phyloP scores from a whole-genome alignment of 1,139 yeast genomes.

The Eremothecium gossypii region DNA sequence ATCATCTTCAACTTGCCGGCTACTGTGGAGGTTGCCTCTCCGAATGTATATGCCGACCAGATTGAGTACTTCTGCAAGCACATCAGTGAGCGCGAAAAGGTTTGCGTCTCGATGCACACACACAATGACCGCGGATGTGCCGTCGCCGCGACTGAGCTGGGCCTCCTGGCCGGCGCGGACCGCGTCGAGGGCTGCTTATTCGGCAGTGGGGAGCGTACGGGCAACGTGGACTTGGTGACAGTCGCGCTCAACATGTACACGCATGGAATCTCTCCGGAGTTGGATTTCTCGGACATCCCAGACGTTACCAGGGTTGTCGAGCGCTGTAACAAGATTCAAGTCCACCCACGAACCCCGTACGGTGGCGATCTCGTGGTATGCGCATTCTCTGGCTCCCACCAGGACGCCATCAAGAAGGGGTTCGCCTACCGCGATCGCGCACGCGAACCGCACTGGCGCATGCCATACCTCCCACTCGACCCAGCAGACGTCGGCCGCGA shows the following conservation, averaged over 20 bases:
- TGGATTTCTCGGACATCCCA: slow-evolving; percentile 80
- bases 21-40: slow-evolving; percentile 93
- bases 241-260: slow-evolving; percentile 89
- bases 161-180: slow-evolving; percentile 92
- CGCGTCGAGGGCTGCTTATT: slow-evolving; percentile 96
- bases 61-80: slow-evolving; percentile 79
- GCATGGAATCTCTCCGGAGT: slow-evolving; percentile 78
- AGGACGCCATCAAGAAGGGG: slow-evolving; percentile 97
- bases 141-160: slow-evolving; percentile 94
- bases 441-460: slow-evolving; percentile 50
- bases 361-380: slow-evolving; percentile 95
- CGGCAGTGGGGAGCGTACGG: slow-evolving; percentile 98
- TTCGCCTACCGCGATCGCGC: slow-evolving; percentile 52
- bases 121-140: slow-evolving; percentile 98
- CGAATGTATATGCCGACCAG: slow-evolving; percentile 94
- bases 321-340: slow-evolving; percentile 90
- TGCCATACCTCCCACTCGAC: slow-evolving; percentile 93
- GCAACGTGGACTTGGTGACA: slow-evolving; percentile 92
- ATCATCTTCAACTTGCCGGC: slow-evolving; percentile 95
- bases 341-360: slow-evolving; percentile 88
- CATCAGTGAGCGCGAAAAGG: slow-evolving; percentile 73
- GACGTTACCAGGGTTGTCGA: slow-evolving; percentile 81
- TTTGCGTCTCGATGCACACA: slow-evolving; percentile 84
- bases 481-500: slow-evolving; percentile 95
- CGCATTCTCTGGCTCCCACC: slow-evolving; percentile 95